These are phyloP conservation scores for Astraeus odoratus DNA, from an alignment of 768 basidiomycete genomes.

Conservation along the genomic window DNA sequence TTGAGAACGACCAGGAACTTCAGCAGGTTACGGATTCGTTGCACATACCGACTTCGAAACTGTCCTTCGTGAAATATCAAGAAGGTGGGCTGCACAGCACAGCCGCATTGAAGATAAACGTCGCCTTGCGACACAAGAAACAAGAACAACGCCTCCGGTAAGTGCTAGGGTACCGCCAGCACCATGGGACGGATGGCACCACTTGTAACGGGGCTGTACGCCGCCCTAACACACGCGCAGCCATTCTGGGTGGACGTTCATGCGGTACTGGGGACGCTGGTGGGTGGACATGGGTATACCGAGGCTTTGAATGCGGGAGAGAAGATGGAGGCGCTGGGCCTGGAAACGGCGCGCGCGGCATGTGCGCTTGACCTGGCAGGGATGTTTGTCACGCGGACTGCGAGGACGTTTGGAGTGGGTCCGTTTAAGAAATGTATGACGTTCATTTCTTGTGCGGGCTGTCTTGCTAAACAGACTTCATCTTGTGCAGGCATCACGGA, in stretches of 20 bases:
- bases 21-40: conserved; percentile 97
- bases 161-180: conserved; percentile 42
- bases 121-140: conserved; percentile 90
- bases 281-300: conserved; percentile 32
- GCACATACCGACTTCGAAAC: conserved; percentile 97
- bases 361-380: conserved; percentile 60
- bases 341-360: conserved; percentile 60
- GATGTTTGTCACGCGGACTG: conserved; percentile 57
- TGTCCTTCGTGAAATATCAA: conserved; percentile 98
- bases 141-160: conserved; percentile 87
- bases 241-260: conserved; percentile 72
- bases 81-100: conserved; percentile 98
- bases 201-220: conserved; percentile 67
- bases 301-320: conserved; percentile 2
- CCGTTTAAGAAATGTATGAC: conserved; percentile 13
- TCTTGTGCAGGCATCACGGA: conserved; percentile 8
- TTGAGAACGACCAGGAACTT: conserved; percentile 86
- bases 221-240: conserved; percentile 80
- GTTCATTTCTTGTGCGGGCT: neutral
- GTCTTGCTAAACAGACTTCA: neutral
- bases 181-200: conserved; percentile 47
- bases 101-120: conserved; percentile 94
- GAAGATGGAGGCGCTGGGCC: conserved; percentile 44
- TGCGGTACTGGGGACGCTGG: conserved; percentile 36
- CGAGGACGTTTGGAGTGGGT: conserved; percentile 49